These are phyloP conservation scores for Aspergillus arachidicola DNA, from an alignment of 2,329 filamentous ascomycete genomes.

Conservation along the genomic window DNA sequence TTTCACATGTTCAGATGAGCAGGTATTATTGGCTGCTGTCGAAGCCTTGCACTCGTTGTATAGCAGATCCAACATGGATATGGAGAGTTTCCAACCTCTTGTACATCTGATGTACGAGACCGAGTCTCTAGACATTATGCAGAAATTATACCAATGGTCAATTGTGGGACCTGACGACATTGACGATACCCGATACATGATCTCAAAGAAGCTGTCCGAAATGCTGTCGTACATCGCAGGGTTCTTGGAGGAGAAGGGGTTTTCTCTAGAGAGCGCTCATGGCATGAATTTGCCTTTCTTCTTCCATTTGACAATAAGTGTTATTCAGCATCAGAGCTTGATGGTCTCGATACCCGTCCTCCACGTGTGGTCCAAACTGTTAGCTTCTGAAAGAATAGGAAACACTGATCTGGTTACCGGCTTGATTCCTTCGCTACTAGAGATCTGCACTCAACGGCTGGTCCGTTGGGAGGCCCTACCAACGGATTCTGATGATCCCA, in stretches of 20 bases:
- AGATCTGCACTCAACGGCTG: slow-evolving; percentile 79
- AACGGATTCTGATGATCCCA: slow-evolving; percentile 77
- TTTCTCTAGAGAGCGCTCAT: slow-evolving; percentile 59
- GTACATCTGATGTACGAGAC: slow-evolving; percentile 77
- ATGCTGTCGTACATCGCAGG: slow-evolving; percentile 83
- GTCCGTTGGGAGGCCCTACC: slow-evolving; percentile 86
- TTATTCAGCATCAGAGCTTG: slow-evolving; percentile 83
- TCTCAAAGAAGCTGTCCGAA: slow-evolving; percentile 94
- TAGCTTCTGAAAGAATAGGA: slow-evolving; percentile 71
- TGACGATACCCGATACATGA: slow-evolving; percentile 87
- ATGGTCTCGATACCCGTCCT: slow-evolving; percentile 91
- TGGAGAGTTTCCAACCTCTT: slow-evolving; percentile 76
- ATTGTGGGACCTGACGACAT: slow-evolving; percentile 77
- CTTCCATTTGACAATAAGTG: slow-evolving; percentile 74
- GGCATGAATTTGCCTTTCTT: slow-evolving; percentile 72
- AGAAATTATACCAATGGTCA: slow-evolving; percentile 77
- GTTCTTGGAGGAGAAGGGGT: slow-evolving; percentile 77
- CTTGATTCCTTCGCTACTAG: slow-evolving; percentile 73
- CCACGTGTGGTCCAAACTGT: slow-evolving; percentile 82
- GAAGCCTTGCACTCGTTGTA: slow-evolving; percentile 85
- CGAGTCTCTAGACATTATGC: slow-evolving; percentile 71
- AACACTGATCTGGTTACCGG: slow-evolving; percentile 59
- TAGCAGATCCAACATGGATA: slow-evolving; percentile 70
- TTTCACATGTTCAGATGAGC: slow-evolving; percentile 69
- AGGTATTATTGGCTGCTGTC: slow-evolving; percentile 75